Evolutionary conservation across 805 yeast species (phyloP).

Genomic region (Lachancea sp.): DNA sequence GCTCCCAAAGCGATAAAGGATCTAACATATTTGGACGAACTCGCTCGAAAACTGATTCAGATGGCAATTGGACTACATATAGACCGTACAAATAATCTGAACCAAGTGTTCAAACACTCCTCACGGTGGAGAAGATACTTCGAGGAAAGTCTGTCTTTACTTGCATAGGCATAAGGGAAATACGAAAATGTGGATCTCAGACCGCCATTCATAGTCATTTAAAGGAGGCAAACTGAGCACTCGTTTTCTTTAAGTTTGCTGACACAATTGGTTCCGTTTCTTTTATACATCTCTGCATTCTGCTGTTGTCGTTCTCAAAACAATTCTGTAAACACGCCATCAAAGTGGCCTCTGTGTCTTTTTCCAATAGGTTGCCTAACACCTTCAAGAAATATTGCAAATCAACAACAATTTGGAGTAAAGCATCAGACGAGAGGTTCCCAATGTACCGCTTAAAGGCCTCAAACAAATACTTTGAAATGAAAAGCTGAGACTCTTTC

Average conservation of each 20-base stretch:
- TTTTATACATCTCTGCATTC: slow-evolving; percentile 22
- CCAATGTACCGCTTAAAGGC: slow-evolving; percentile 40
- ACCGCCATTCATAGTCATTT: too few relatives aligned
- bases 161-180: too few relatives aligned
- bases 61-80: too few relatives aligned
- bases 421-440: slow-evolving; percentile 40
- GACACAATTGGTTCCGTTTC: slow-evolving; percentile 30
- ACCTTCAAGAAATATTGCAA: slow-evolving; percentile 43
- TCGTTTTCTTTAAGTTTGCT: slow-evolving; percentile 27
- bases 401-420: slow-evolving; percentile 48
- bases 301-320: slow-evolving; percentile 25
- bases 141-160: too few relatives aligned
- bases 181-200: too few relatives aligned
- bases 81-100: too few relatives aligned
- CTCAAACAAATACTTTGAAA: slow-evolving; percentile 35
- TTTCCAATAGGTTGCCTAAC: slow-evolving; percentile 25
- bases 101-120: too few relatives aligned
- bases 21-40: too few relatives aligned
- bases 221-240: slow-evolving; percentile 32
- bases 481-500: slow-evolving; percentile 38
- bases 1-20: too few relatives aligned
- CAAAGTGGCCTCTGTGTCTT: slow-evolving; percentile 28
- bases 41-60: too few relatives aligned
- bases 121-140: too few relatives aligned
- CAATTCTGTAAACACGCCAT: slow-evolving; percentile 31